These are phyloP conservation scores for Achlya hypogyna DNA, from an alignment of 352 stramenopile genomes.

Conservation along the genomic window DNA sequence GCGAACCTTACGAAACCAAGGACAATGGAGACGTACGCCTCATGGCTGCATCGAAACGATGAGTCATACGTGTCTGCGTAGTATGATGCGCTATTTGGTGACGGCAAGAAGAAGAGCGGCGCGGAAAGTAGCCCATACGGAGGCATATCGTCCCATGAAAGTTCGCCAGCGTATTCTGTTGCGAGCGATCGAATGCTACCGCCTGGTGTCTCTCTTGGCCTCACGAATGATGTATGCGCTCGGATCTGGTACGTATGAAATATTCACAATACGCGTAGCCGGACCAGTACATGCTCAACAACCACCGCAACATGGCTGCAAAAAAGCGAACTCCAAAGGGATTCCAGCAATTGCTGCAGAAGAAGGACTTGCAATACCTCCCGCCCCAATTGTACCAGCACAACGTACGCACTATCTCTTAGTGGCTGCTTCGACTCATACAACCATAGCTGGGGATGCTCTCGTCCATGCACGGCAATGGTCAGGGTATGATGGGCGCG, in stretches of 20 bases:
- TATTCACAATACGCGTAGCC: conserved; percentile 18
- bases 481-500: conserved; percentile 38
- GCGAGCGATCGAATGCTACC: conserved; percentile 29
- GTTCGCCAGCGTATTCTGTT: conserved; percentile 30
- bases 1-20: conserved; percentile 72
- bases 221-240: conserved; percentile 41
- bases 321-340: conserved; percentile 66
- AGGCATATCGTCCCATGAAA: conserved; percentile 25
- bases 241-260: background rate
- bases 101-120: conserved; percentile 51
- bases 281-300: conserved; percentile 53
- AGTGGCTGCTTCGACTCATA: background rate
- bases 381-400: conserved; percentile 62
- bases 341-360: conserved; percentile 76
- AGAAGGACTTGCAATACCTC: conserved; percentile 57
- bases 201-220: conserved; percentile 29
- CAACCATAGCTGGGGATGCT: conserved; percentile 52
- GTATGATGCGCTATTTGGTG: conserved; percentile 41
- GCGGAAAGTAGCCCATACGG: conserved; percentile 16
- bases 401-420: conserved; percentile 30
- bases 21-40: conserved; percentile 76
- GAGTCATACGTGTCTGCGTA: background rate
- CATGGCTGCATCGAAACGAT: too few relatives aligned
- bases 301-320: conserved; percentile 22
- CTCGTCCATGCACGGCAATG: conserved; percentile 38